Evolutionary conservation across 73 alveolate genomes (phyloP).

Genomic region (Loxodes magnus): DNA sequence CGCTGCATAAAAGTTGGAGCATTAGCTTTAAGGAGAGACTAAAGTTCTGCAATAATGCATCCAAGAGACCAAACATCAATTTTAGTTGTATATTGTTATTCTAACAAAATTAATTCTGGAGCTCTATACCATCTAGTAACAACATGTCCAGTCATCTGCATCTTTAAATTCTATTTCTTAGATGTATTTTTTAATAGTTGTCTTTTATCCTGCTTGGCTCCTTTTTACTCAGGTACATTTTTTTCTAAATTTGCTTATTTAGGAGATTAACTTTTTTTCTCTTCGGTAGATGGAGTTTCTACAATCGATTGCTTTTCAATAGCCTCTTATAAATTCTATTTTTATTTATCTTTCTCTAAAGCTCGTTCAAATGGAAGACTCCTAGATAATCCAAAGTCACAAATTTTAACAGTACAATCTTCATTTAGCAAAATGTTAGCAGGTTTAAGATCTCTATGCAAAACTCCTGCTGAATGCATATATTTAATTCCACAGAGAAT

Average conservation of each 20-base stretch:
- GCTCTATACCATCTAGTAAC: constrained; percentile 98
- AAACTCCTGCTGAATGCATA: constrained; percentile 16
- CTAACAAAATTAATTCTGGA: constrained; percentile 90
- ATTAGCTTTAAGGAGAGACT: constrained; percentile 90
- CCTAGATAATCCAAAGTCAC: constrained; percentile 47
- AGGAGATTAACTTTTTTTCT: background rate
- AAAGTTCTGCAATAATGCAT: constrained; percentile 87
- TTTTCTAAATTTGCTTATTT: background rate
- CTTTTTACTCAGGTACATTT: background rate
- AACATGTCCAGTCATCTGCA: constrained; percentile 92
- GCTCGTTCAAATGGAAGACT: no score
- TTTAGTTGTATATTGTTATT: constrained; percentile 89
- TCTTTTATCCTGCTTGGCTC: background rate
- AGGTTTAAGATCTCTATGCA: constrained; percentile 87
- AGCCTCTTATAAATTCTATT: background rate
- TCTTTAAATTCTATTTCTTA: constrained; percentile 43
- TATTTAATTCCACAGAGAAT: constrained; percentile 33
- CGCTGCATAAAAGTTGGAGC: constrained; percentile 82
- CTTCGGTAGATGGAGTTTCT: background rate
- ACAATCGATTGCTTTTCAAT: background rate
- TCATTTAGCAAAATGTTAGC: constrained; percentile 67
- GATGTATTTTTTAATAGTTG: background rate
- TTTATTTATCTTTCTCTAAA: background rate
- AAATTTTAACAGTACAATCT: constrained; percentile 18
- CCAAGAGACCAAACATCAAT: constrained; percentile 97